Conservation (phyloP, 306 rosid genomes). For the Cucurbita ficifolia region DNA sequence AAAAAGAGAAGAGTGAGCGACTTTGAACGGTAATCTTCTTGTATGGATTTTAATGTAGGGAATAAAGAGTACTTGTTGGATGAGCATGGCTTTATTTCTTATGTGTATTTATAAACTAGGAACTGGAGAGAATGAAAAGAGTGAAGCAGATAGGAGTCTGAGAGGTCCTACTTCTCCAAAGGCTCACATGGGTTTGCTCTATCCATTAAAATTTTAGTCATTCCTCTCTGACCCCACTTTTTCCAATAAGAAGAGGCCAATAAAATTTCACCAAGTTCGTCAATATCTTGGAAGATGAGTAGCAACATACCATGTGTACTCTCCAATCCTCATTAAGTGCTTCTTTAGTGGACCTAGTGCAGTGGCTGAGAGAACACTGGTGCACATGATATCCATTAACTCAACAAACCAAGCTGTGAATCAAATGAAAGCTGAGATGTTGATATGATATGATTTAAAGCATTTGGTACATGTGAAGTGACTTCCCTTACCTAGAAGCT, state of each 20-base stretch:
- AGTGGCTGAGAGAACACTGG: not conserved
- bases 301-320: conserved; percentile 4
- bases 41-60: not conserved
- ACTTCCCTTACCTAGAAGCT: not conserved
- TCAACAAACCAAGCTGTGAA: not conserved
- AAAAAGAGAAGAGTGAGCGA: not conserved
- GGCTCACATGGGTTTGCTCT: conserved; percentile 1
- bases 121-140: not conserved
- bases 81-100: not conserved
- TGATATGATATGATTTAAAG: not conserved
- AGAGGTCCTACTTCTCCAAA: not conserved
- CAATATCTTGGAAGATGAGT: conserved; percentile 1
- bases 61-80: not conserved
- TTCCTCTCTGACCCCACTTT: not conserved
- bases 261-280: not conserved
- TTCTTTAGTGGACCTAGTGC: not conserved
- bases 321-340: not conserved
- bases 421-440: not conserved
- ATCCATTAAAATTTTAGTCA: not conserved
- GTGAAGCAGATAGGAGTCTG: not conserved
- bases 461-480: conserved; percentile 1
- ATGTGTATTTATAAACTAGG: not conserved
- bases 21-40: not conserved
- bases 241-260: not conserved
- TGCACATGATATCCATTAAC: not conserved